Percentiles rank a stretch among this genome's conserved stretches.
Conservation (phyloP, 768 basidiomycete species). For the Vararia minispora region DNA sequence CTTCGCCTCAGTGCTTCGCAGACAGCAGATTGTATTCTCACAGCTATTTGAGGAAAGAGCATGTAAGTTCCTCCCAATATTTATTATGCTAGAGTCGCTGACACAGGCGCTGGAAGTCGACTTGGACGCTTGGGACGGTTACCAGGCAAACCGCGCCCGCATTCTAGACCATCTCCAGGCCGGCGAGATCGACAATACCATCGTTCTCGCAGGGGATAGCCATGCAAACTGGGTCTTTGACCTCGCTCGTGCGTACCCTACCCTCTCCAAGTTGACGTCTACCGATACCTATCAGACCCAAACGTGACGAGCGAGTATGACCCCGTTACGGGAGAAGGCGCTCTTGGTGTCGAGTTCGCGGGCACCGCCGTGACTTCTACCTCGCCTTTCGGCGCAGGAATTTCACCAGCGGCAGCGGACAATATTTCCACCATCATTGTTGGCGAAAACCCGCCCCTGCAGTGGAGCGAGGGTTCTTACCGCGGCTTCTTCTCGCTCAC, state of each 20-base stretch:
- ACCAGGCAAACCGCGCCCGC: conserved; percentile 41
- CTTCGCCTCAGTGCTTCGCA: conserved; percentile 10
- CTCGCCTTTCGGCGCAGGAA: conserved; percentile 33
- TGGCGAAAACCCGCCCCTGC: conserved; percentile 34
- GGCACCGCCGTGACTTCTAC: conserved; percentile 47
- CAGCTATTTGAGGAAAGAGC: conserved; percentile 29
- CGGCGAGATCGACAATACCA: conserved; percentile 40
- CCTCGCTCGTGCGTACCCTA: conserved; percentile 31
- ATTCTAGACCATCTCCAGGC: conserved; percentile 39
- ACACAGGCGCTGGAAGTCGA: conserved; percentile 13
- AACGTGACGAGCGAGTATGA: conserved; percentile 43
- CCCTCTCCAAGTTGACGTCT: not conserved
- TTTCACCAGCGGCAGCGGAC: conserved; percentile 28
- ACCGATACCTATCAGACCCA: conserved; percentile 23
- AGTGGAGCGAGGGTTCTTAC: conserved; percentile 51
- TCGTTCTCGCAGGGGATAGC: conserved; percentile 51
- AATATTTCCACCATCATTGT: conserved; percentile 27
- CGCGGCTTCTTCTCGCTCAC: conserved; percentile 49
- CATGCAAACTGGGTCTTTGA: conserved; percentile 56
- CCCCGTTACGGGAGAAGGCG: conserved; percentile 34
- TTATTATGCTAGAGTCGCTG: conserved; percentile 12
- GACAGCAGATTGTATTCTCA: conserved; percentile 48
- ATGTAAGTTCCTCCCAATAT: conserved; percentile 20
- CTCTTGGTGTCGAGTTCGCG: conserved; percentile 49
- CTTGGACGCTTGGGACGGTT: conserved; percentile 47